Base-by-base conservation (phyloP, 2,329 filamentous ascomycete genomes). In the Aspergillus felis region DNA sequence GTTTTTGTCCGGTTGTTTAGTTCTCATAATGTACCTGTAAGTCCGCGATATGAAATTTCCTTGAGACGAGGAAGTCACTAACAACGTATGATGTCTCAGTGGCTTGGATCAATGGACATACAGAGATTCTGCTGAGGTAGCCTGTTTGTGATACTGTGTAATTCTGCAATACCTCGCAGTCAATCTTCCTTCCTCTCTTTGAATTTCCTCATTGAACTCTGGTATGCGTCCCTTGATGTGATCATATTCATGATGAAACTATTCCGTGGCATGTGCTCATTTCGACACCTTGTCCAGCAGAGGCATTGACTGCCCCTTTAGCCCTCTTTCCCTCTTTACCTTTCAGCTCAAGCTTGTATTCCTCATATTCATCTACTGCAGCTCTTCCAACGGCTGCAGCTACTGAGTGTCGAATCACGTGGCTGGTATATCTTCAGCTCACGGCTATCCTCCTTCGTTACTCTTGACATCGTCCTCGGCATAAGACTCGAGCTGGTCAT, bases 291-390 rank as follows among this genome's bases (percentile, higher is more conserved):
- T 29, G 24, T 17, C 24, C 47, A 57, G 57, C 57, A 68, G 64
- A 64, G 70, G 68, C 66, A 71, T 72, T 71, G 70, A 70, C 57
- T 71, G 68, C 65, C 66, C 32, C 63, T 66, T 50, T 60, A 57
- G 65, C 66, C 60, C 35, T 65, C 64, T 60, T 46, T 54, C 44
- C 59, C 63, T 64, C 57, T 46, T 60, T 48, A 38, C 32, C 52
- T 53, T 44, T 38, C 25, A 29, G 53, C 29, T 56, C 42, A 50
- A 57, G 51, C 60, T 64, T 61, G 62, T 12, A 7, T 14, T 17
- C 4, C 12, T 64, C 58, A 10, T 52, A 60, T 55, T 54, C 25
- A 52, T 14, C 35, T 27, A 24, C 48, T 52, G 32, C 32, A 53
- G 35, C 53, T 51, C 47, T 28, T 51, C 44, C 53, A 42, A 32